A percentile compares a stretch with the other conserved stretches of the same genome.
phyloP scores from a whole-genome alignment of 805 yeast species.

The Candida quercuum region DNA sequence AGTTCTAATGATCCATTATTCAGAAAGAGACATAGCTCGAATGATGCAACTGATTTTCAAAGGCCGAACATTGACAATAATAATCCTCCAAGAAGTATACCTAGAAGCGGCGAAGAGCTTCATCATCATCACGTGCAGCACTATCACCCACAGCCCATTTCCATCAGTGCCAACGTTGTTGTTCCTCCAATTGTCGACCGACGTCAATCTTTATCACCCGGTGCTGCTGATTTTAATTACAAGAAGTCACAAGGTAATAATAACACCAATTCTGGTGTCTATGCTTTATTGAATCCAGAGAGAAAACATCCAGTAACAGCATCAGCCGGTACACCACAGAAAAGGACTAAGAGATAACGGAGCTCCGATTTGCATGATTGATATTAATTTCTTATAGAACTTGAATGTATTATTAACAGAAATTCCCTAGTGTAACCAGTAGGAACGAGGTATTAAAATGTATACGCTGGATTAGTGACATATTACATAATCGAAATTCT shows the following conservation, averaged over 20 bases:
- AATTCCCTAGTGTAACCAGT: no score
- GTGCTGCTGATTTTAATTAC: neutral
- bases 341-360: slow-evolving; percentile 1
- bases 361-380: no score
- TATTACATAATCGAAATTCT: no score
- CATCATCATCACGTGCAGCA: no score
- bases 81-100: slow-evolving; percentile 22
- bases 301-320: slow-evolving; percentile 12
- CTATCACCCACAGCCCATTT: slow-evolving; percentile 2
- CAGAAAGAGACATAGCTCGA: slow-evolving; percentile 21
- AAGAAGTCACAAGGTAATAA: neutral
- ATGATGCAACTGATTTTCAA: slow-evolving; percentile 11
- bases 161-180: neutral
- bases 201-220: slow-evolving; percentile 3
- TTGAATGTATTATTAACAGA: no score
- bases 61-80: slow-evolving; percentile 4
- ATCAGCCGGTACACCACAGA: slow-evolving; percentile 2
- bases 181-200: neutral
- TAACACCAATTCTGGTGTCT: slow-evolving; percentile 16
- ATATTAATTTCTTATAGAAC: no score
- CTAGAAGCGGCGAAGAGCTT: slow-evolving; percentile 3
- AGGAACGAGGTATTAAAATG: no score
- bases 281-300: slow-evolving; percentile 23
- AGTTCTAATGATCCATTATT: slow-evolving; percentile 6
- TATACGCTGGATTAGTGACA: no score